Evolutionary conservation across 106 monocot genomes (phyloP), one percentile per base, ranked within the genome.

Genomic region (Acanthochlamys bracteata): DNA sequence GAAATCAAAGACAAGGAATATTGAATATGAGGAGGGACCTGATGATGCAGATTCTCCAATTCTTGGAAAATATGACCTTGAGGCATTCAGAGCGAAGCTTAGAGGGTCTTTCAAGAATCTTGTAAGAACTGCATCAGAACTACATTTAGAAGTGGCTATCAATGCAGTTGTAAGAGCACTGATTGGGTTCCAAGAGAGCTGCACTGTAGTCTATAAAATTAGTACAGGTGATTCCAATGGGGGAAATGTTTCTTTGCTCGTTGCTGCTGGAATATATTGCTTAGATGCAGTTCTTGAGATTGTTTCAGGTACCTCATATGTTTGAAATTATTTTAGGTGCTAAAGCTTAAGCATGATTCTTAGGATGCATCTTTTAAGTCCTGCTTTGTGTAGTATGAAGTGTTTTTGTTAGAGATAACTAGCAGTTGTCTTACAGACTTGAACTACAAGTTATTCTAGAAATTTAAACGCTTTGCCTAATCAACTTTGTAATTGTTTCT

Each of bases 201-300:
- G 74, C 63, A 69, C 65, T 70, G 16, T 62, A 61, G 61, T 86
- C 39, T 83, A 71, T 66, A 69, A 86, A 53, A 54, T 94, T 69
- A 75, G 19, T 46, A 77, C 70, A 27, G 87, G 87, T 41, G 69
- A 76, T 82, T 0, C 20, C 45, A 63, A 78, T 74, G 84, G 90
- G 46, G 94, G 86, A 39, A 71, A 58, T 20, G 71, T 84, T 43
- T 90, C 90, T 46, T 54, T 78, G 67, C 56, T 47, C 64, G 87
- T 80, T 63, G 90, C 95, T 54, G 90, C 79, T 64, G 90, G 87
- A 39, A 70, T 96, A 64, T 84, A 90, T 22, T 84, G 77, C 70
- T 78, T 95, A 11, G 75, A 90, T 70, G 68, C 78, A 56, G 62
- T 87, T 80, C 78, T 91, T 66, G 90, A 91, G 55, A 76, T 66